These are phyloP conservation scores for Daedaleopsis nitida DNA, from an alignment of 768 basidiomycete genomes.

Conservation along the genomic window DNA sequence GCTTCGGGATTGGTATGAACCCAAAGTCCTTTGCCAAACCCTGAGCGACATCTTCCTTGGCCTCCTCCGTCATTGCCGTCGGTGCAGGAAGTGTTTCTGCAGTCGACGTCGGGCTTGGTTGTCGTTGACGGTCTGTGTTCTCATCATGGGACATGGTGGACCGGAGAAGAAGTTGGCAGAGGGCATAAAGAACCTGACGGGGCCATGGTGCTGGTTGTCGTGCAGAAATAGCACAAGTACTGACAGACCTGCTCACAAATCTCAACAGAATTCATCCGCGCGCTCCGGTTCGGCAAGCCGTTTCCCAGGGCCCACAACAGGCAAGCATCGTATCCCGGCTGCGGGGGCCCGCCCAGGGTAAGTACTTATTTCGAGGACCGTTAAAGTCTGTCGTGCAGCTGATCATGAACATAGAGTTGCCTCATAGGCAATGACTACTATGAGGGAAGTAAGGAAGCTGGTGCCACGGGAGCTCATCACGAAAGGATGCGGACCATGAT, in stretches of 20 bases:
- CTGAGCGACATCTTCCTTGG: not conserved
- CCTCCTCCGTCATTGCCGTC: not conserved
- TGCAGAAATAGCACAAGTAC: not conserved
- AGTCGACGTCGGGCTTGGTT: not conserved
- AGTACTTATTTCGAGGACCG: too few relatives aligned
- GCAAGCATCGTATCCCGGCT: too few relatives aligned
- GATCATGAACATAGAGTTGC: too few relatives aligned
- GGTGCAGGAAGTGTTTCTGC: slow-evolving; percentile 5
- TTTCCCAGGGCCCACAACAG: not conserved
- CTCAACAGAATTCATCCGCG: not conserved
- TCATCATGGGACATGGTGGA: not conserved
- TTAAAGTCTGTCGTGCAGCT: too few relatives aligned
- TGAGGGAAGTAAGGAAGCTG: too few relatives aligned
- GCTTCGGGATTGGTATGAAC: slow-evolving; percentile 48
- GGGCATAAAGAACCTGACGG: not conserved
- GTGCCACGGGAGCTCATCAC: too few relatives aligned
- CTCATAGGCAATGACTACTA: too few relatives aligned
- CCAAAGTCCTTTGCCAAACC: slow-evolving; percentile 35
- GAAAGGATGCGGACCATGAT: too few relatives aligned
- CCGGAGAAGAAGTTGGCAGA: not conserved
- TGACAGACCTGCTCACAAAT: not conserved
- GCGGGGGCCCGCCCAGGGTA: too few relatives aligned
- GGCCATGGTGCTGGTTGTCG: not conserved
- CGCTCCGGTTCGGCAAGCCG: slow-evolving; percentile 2
- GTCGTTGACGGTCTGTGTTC: not conserved